phyloP scores from a whole-genome alignment of 2,329 filamentous ascomycete species.

The Reticulascus tulasneorum region DNA sequence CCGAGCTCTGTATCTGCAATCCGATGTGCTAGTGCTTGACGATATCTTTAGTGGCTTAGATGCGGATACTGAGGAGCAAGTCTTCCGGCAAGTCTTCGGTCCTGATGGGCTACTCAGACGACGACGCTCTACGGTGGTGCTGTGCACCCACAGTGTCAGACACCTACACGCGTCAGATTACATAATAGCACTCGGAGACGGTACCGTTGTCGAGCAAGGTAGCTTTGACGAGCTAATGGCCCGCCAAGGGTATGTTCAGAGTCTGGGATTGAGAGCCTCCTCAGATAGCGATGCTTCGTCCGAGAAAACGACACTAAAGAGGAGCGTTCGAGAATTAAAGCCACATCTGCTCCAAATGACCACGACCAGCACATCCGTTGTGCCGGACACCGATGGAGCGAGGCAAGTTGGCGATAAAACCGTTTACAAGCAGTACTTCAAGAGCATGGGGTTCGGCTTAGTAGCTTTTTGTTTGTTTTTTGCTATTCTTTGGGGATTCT shows the following conservation, averaged over 20 bases:
- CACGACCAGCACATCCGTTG: not conserved
- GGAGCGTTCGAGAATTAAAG: too few species aligned
- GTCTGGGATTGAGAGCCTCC: constrained; percentile 24
- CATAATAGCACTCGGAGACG: constrained; percentile 39
- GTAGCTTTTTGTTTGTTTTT: constrained; percentile 17
- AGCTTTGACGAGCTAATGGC: constrained; percentile 31
- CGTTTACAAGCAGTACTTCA: constrained; percentile 31
- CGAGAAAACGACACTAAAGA: not conserved
- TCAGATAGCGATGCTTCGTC: not conserved
- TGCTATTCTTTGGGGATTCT: constrained; percentile 20
- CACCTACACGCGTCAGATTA: constrained; percentile 38
- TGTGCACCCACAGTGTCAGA: constrained; percentile 35
- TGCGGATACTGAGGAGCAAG: constrained; percentile 25
- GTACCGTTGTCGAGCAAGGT: constrained; percentile 37
- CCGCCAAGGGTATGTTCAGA: constrained; percentile 33
- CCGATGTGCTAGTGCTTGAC: constrained; percentile 27
- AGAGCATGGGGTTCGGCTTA: constrained; percentile 17
- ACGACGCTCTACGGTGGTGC: constrained; percentile 21
- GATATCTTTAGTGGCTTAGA: constrained; percentile 33
- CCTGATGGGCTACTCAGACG: constrained; percentile 19
- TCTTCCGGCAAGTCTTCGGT: constrained; percentile 26
- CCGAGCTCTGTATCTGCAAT: constrained; percentile 25
- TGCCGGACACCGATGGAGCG: constrained; percentile 3
- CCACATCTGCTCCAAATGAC: too few species aligned
- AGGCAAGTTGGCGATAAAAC: constrained; percentile 26